A percentile compares a stretch with the other conserved stretches of the same genome.
These are phyloP conservation scores for Geotrichum aggregatum DNA, from an alignment of 1,139 yeast genomes.

Conservation along the genomic window DNA sequence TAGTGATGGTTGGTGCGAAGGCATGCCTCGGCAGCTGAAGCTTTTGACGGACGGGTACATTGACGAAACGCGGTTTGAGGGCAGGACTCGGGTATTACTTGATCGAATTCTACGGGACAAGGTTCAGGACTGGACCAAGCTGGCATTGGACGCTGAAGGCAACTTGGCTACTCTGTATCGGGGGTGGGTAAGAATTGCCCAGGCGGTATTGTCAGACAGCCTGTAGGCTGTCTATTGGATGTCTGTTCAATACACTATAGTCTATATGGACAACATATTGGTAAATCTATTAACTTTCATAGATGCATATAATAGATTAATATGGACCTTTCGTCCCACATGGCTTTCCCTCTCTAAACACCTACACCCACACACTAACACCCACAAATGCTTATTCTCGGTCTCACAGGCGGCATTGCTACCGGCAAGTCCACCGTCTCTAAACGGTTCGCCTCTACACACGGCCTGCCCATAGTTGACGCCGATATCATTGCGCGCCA, in stretches of 20 bases:
- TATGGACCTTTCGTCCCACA: background rate
- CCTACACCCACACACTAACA: background rate
- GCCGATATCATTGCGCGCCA: slow-evolving; percentile 87
- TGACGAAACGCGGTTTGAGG: slow-evolving; percentile 21
- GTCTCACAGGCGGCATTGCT: slow-evolving; percentile 95
- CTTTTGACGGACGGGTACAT: slow-evolving; percentile 11
- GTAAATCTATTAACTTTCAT: background rate
- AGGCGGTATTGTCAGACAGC: background rate
- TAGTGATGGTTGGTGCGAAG: no score
- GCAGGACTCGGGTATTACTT: slow-evolving; percentile 18
- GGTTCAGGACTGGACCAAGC: slow-evolving; percentile 5
- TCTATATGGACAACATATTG: background rate
- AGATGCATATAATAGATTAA: background rate
- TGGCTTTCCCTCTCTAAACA: background rate
- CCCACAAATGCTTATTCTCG: slow-evolving; percentile 84
- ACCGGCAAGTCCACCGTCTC: slow-evolving; percentile 95
- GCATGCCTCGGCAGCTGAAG: slow-evolving; percentile 1
- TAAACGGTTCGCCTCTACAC: slow-evolving; percentile 47
- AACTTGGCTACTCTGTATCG: background rate
- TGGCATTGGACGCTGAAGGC: background rate
- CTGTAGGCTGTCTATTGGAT: no score
- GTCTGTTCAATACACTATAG: no score
- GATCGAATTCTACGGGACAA: background rate
- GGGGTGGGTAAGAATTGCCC: slow-evolving; percentile 3
- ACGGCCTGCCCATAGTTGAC: slow-evolving; percentile 63